Base-by-base conservation (phyloP, 2,329 filamentous ascomycete species). In the Talaromyces sp. region DNA sequence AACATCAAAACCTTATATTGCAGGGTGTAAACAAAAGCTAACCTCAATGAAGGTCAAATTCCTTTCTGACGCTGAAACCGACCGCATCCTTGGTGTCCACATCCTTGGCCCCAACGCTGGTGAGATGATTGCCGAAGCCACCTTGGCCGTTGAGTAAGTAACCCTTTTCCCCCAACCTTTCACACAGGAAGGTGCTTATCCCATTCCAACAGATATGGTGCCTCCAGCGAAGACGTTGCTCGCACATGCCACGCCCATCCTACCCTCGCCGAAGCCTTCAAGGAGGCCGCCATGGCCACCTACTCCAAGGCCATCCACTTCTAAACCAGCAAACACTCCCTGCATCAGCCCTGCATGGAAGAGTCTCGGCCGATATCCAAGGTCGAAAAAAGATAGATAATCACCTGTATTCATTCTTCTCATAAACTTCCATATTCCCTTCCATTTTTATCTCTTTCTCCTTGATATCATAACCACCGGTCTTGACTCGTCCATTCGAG, bases 71-170 rank as follows among this genome's bases (percentile, higher is more conserved):
- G 92, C 93, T 61, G 91, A 98, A 86, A 99, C 95, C 41, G 95
- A 99, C 81, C 88, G 95, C 72, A 90, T 99, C 71, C 85, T 99
- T 68, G 95, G 95, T 70, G 90, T 97, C 69, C 95, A 99, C 85
- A 98, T 99, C 80, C 90, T 99, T 73, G 95, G 95, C 67, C 86
- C 95, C 73, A 95, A 95, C 78, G 95, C 95, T 50, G 95, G 95
- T 75, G 95, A 99, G 86, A 98, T 99, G 95, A 97, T 99, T 83
- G 95, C 95, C 2, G 95, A 99, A 84, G 95, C 90, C 70, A 95
- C 93, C 13, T 84, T 99, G 74, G 95, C 95, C 65, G 84, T 99
- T 60, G 95, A 99, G 84, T 66, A 66, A 15, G 64, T 65, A 6
- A 7, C 27, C 27, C 27, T 13, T 10, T 22, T 27, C 13, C 22